Evolutionary conservation across 2,329 filamentous ascomycete species (phyloP), one percentile per base, ranked within the genome.

Genomic region (Phyllosticta capitalensis): DNA sequence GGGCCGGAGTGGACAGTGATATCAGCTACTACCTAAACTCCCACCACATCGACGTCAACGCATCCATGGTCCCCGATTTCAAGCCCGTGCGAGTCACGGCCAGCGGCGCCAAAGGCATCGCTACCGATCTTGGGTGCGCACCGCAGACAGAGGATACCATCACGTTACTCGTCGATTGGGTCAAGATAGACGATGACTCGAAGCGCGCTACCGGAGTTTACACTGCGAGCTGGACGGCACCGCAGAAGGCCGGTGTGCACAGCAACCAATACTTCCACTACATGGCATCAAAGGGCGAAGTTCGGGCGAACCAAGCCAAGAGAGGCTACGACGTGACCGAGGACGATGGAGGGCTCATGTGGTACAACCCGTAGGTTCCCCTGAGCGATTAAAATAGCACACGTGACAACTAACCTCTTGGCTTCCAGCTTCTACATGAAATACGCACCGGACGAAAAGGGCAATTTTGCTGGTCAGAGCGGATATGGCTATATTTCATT

Each of bases 261-360:
- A 92, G 88, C 1, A 95, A 95, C 73, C 92, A 96, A 77, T 94
- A 96, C 76, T 96, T 96, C 79, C 92, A 96, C 76, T 96, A 94
- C 77, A 87, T 96, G 77, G 92, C 84, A 2, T 82, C 83, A 62
- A 83, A 86, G 60, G 92, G 92, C 64, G 92, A 96, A 76, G 85
- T 96, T 67, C 84, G 89, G 62, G 83, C 95, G 67, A 90, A 96
- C 77, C 92, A 96, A 76, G 92, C 91, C 52, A 95, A 95, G 80
- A 84, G 92, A 58, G 92, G 92, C 54, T 96, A 96, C 76, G 91
- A 96, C 69, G 88, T 96, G 10, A 90, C 92, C n/a, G 88, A 91
- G 64, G 92, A 96, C 71, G 81, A 83, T 51, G 70, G 74, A 53
- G 82, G 82, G 10, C 75, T 96, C 63, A 82, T 87, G 70, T 96